Evolutionary conservation across 1,284 basidiomycete species (phyloP), one percentile per base, ranked within the genome.

Genomic region (Moniliophthora roreri): DNA sequence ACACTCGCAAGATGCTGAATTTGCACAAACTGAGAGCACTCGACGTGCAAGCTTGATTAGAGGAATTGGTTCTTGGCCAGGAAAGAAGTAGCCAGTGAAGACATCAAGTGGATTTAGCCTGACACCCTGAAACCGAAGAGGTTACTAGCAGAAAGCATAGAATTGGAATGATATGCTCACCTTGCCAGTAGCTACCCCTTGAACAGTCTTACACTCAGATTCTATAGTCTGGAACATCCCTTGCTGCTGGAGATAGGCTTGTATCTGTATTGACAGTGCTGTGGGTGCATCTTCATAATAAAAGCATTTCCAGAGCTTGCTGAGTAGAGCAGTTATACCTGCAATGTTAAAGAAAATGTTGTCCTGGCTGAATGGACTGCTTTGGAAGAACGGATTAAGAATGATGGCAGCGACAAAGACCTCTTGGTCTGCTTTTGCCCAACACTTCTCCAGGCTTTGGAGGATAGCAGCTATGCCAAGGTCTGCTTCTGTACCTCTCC

Each of bases 381-480:
- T 48, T 18, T 56, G 40, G n/a, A 65, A 48, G 51, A 69, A 68
- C 1, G 69, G 73, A 59, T 78, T 77, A 21, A 76, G 52, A 26
- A 77, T 49, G 1, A 76, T 55, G 3, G 72, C 67, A 3, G 70
- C 66, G 52, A 78, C 68, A 54, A 74, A 77, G 6, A 73, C 55
- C 32, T 74, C 71, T 55, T 77, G 73, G 58, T 79, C 75, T 11
- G 65, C 57, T 37, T 74, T 74, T 10, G 35, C 46, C 76, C 76
- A 79, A 0, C 66, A 66, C 35, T 48, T 55, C 52, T 79, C 71
- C 46, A 78, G 61, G 58, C 73, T 75, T 0, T 48, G 35, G 0
- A 69, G 45, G 15, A 40, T 20, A 8, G 38, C 38, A 7, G 7
- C 9, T n/a, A n/a, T n/a, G n/a, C n/a, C n/a, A n/a, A n/a, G n/a